phyloP scores from a whole-genome alignment of 345 rosid species.

The Citrus reticulata region DNA sequence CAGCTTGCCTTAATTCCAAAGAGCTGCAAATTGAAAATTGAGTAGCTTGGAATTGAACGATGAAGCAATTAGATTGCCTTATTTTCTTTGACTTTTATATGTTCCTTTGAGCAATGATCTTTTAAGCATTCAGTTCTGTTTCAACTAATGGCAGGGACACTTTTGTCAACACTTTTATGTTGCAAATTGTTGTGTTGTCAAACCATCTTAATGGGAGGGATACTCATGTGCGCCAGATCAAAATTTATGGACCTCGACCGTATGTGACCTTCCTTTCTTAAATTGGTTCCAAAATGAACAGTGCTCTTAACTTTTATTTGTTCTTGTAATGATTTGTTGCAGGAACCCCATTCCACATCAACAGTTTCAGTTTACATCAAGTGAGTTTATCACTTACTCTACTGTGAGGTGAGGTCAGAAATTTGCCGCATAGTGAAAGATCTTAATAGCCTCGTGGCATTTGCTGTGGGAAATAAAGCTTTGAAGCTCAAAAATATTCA shows the following conservation, averaged over 20 bases:
- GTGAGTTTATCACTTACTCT: conserved; percentile 76
- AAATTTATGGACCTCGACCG: conserved; percentile 14
- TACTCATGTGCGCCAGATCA: conserved; percentile 16
- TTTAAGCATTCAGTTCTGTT: not conserved
- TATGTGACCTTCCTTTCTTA: not conserved
- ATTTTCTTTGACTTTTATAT: not conserved
- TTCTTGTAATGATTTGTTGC: not conserved
- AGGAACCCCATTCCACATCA: conserved; percentile 23
- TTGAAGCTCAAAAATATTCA: conserved; percentile 4
- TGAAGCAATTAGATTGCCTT: not conserved
- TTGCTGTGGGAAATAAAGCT: not conserved
- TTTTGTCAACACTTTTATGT: conserved; percentile 83
- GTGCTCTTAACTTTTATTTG: not conserved
- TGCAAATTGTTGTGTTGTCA: conserved; percentile 78
- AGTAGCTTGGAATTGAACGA: not conserved
- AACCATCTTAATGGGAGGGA: conserved; percentile 14
- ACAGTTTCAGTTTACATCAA: conserved; percentile 84
- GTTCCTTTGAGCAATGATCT: not conserved
- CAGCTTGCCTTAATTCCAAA: not conserved
- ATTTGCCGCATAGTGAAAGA: not conserved
- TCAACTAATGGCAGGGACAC: conserved; percentile 58
- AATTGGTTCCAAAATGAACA: not conserved
- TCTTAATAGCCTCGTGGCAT: conserved; percentile 2
- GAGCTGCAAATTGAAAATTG: not conserved
- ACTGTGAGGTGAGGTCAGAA: conserved; percentile 47